Base-by-base conservation (phyloP, 2,329 filamentous ascomycete genomes). In the Sclerotinia glacialis region DNA sequence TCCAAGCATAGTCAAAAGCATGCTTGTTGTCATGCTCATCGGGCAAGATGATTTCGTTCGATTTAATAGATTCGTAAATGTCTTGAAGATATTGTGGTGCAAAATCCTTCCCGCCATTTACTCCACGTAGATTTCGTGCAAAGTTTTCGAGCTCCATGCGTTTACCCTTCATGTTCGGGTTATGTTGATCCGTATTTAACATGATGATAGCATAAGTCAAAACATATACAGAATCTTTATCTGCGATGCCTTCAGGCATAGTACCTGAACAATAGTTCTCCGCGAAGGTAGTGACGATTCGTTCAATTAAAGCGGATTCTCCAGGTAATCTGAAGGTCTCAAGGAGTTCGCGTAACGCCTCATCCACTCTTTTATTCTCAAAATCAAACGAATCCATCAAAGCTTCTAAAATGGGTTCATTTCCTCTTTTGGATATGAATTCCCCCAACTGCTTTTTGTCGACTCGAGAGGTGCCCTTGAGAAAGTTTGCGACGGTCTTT, bases 1-100 rank as follows among this genome's bases (percentile, higher is more conserved):
- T 94, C 95, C 95, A 99, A 2, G 95, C 94, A 78, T 96, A 95
- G 77, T 98, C 94, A 75, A 98, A 98, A 1, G 93, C 93, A 79
- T 97, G 90, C 76, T 94, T 91, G 77, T 97, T 97, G 76, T 97
- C 93, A 77, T 98, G 95, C 78, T 99, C 95, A 71, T 98, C 95
- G 0, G 95, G 95, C 28, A 99, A 80, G 70, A 99, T 97, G 70
- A 99, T 99, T 78, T 99, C 95, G 71, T 95, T 92, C 23, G 87
- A 87, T 76, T 90, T 92, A 80, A 99, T 99, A 0, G 92, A 92
- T 72, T 97, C 88, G 74, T 89, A 99, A 65, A 98, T 97, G 2
- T 86, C 86, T 75, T 93, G 86, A 0, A 99, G 83, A 75, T 94
- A 98, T 69, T 93, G 89, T 0, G 86, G 83, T 7, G 89, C 85